A percentile compares a stretch with the other conserved stretches of the same genome.
Conservation (phyloP, 2,329 filamentous ascomycete species). For the Trematosphaeria pertusa region DNA sequence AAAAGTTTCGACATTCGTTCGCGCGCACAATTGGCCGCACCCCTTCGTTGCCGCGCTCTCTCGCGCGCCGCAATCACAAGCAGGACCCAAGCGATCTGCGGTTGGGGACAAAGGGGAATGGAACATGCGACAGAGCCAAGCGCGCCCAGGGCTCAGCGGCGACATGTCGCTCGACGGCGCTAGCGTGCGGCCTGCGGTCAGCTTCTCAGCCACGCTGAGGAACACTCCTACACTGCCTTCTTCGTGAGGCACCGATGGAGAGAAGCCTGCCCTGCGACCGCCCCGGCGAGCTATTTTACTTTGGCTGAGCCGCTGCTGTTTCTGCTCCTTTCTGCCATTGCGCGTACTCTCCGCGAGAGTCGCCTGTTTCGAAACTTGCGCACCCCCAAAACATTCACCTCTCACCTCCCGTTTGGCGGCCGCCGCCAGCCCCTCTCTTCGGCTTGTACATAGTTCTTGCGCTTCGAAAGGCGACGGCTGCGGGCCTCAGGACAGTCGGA, state of each 20-base stretch:
- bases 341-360: constrained; percentile 38
- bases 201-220: constrained; percentile 14
- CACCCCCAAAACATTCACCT: constrained; percentile 19
- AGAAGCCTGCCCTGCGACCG: constrained; percentile 1
- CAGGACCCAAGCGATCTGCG: no score
- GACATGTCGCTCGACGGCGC: no score
- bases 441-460: constrained; percentile 12
- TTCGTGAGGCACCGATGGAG: constrained; percentile 12
- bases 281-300: constrained; percentile 1
- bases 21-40: no score
- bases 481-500: constrained; percentile 17
- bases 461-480: constrained; percentile 4
- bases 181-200: no score
- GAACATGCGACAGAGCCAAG: no score
- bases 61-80: no score
- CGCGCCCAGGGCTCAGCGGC: no score
- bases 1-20: no score
- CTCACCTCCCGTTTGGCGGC: constrained; percentile 13
- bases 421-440: constrained; percentile 14
- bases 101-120: no score
- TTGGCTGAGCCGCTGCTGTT: constrained; percentile 1
- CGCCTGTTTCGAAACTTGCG: constrained; percentile 31
- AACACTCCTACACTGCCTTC: constrained; percentile 6
- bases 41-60: no score
- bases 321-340: constrained; percentile 23